phyloP scores from a whole-genome alignment of 208 protist genomes.

The Trypanosoma caninum region DNA sequence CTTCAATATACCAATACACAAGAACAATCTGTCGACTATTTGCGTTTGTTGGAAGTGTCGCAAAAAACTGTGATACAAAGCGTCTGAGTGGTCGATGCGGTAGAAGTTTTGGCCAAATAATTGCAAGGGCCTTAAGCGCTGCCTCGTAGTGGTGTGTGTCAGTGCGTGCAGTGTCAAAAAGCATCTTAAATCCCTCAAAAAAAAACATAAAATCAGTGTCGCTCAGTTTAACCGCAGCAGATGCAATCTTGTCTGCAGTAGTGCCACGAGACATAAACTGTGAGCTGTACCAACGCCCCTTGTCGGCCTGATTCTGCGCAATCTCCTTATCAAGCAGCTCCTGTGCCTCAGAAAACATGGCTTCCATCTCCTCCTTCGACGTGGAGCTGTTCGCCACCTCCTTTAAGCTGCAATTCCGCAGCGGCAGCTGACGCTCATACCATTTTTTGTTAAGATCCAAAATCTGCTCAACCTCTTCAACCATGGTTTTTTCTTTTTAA shows the following conservation, averaged over 20 bases:
- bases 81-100: conserved; percentile 82
- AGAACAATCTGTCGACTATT: conserved; percentile 62
- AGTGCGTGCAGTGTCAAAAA: conserved; percentile 86
- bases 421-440: conserved; percentile 69
- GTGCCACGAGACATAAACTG: conserved; percentile 89
- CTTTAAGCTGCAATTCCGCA: conserved; percentile 79
- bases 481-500: background rate
- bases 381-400: conserved; percentile 75
- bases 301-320: conserved; percentile 57
- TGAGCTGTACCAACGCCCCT: conserved; percentile 81
- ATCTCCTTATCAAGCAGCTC: conserved; percentile 59
- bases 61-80: conserved; percentile 89
- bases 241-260: conserved; percentile 82
- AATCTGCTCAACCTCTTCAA: conserved; percentile 14
- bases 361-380: conserved; percentile 81
- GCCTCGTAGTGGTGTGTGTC: conserved; percentile 92
- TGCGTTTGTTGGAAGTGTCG: conserved; percentile 79
- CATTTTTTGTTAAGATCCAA: conserved; percentile 81
- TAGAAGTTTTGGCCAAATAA: conserved; percentile 85
- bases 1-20: conserved; percentile 90
- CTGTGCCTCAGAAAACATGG: conserved; percentile 80
- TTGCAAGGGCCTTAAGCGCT: conserved; percentile 82
- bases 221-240: conserved; percentile 85
- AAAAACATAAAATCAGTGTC: conserved; percentile 92
- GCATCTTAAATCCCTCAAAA: conserved; percentile 83